phyloP scores from a whole-genome alignment of 2,329 filamentous ascomycete genomes.

The Pseudocercospora musae region DNA sequence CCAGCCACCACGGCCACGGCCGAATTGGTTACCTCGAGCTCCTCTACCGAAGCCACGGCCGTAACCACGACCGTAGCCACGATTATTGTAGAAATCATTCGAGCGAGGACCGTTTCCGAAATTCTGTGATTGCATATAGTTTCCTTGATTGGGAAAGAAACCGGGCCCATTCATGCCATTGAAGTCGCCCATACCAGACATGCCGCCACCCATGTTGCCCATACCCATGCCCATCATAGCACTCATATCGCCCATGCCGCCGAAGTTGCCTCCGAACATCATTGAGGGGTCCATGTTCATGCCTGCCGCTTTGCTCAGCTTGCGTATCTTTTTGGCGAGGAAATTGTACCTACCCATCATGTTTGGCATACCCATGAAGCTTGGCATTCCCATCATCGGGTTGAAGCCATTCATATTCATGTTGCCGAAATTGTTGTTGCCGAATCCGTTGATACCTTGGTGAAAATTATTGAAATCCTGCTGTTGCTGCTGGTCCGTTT shows the following conservation, averaged over 20 bases:
- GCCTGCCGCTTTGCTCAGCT: conserved; percentile 37
- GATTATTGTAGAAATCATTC: conserved; percentile 58
- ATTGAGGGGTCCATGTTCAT: conserved; percentile 83
- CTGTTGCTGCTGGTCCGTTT: conserved; percentile 21
- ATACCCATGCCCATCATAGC: conserved; percentile 59
- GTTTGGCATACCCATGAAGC: conserved; percentile 47
- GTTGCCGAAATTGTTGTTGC: conserved; percentile 22
- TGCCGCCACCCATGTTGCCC: conserved; percentile 52
- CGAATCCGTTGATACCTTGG: conserved; percentile 23
- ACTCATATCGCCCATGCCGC: conserved; percentile 72
- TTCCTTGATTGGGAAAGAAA: conserved; percentile 49
- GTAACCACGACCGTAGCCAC: conserved; percentile 62
- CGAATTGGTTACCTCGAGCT: conserved; percentile 22
- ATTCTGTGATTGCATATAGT: conserved; percentile 48
- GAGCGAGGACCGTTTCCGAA: conserved; percentile 37
- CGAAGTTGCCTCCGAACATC: conserved; percentile 64
- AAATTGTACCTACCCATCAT: conserved; percentile 76
- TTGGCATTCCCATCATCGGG: conserved; percentile 59
- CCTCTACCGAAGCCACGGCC: conserved; percentile 42
- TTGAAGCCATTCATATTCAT: conserved; percentile 58
- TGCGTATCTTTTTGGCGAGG: conserved; percentile 26
- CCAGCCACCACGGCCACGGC: conserved; percentile 30
- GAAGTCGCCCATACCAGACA: conserved; percentile 55
- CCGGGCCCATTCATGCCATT: conserved; percentile 70
- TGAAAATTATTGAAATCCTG: conserved; percentile 26